phyloP scores from a whole-genome alignment of 1,284 basidiomycete species.

The Marasmius sp. region DNA sequence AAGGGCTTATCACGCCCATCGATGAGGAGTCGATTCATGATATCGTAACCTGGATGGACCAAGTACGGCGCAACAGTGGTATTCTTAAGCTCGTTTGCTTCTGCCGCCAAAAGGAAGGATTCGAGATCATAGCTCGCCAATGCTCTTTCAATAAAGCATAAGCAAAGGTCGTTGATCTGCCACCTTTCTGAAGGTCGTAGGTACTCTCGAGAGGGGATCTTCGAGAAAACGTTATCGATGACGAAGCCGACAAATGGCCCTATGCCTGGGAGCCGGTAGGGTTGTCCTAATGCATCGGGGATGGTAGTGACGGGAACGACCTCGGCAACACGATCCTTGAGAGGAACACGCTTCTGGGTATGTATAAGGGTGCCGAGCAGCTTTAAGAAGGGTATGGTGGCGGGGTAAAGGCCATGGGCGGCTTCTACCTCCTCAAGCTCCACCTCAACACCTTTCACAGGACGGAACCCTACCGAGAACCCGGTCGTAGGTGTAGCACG shows the following conservation, averaged over 20 bases:
- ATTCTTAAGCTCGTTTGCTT: slow-evolving; percentile 48
- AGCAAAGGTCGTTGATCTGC: slow-evolving; percentile 82
- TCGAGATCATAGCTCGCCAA: slow-evolving; percentile 83
- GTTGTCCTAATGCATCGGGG: slow-evolving; percentile 74
- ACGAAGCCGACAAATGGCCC: slow-evolving; percentile 82
- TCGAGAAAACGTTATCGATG: slow-evolving; percentile 84
- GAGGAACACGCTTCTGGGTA: slow-evolving; percentile 65
- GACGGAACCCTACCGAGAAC: slow-evolving; percentile 39
- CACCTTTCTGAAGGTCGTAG: slow-evolving; percentile 77
- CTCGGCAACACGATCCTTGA: slow-evolving; percentile 60
- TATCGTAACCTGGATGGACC: slow-evolving; percentile 86
- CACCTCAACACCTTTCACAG: slow-evolving; percentile 71
- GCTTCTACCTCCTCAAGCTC: slow-evolving; percentile 89
- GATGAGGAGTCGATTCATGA: slow-evolving; percentile 81
- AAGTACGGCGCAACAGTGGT: slow-evolving; percentile 57
- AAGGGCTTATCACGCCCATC: slow-evolving; percentile 52
- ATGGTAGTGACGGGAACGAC: slow-evolving; percentile 69
- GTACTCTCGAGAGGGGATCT: slow-evolving; percentile 74
- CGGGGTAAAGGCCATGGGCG: slow-evolving; percentile 76
- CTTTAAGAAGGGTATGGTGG: slow-evolving; percentile 85
- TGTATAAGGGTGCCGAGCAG: slow-evolving; percentile 83
- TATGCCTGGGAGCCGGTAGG: slow-evolving; percentile 76
- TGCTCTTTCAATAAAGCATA: slow-evolving; percentile 85
- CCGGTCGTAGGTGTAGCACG: slow-evolving; percentile 42
- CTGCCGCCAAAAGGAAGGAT: slow-evolving; percentile 50